These are phyloP conservation scores for Phialophora tarda DNA, from an alignment of 2,329 filamentous ascomycete species.

Conservation along the genomic window DNA sequence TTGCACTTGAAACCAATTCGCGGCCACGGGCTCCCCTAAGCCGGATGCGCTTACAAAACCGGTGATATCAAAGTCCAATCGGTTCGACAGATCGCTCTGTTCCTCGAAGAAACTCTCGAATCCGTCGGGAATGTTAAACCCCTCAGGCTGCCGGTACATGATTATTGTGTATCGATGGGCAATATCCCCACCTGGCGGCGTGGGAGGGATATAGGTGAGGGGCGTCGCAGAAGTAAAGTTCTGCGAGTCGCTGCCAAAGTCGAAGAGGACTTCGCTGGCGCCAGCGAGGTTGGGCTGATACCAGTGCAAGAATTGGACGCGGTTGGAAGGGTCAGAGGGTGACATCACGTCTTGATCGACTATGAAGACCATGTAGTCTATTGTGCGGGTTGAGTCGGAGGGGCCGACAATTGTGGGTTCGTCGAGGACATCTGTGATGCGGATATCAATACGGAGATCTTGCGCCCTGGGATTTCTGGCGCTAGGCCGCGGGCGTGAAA, in stretches of 20 bases:
- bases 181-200: constrained; percentile 38
- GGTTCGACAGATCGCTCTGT: constrained; percentile 18
- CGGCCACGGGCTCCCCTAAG: constrained; percentile 44
- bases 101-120: constrained; percentile 43
- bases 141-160: constrained; percentile 41
- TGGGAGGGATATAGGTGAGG: constrained; percentile 43
- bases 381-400: constrained; percentile 31
- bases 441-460: neutral
- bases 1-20: constrained; percentile 48
- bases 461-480: neutral
- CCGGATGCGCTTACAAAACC: constrained; percentile 45
- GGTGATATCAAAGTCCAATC: constrained; percentile 46
- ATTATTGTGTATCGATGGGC: constrained; percentile 45
- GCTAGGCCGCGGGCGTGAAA: too few species aligned
- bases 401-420: constrained; percentile 35
- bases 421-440: constrained; percentile 25
- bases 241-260: constrained; percentile 12
- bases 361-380: constrained; percentile 34
- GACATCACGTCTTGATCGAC: constrained; percentile 32
- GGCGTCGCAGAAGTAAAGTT: constrained; percentile 24
- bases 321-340: constrained; percentile 10
- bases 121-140: constrained; percentile 43
- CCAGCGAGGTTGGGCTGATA: constrained; percentile 34
- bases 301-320: constrained; percentile 31
- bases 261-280: constrained; percentile 29